These are phyloP conservation scores for Mollisiaceae sp. DNA, from an alignment of 2,329 filamentous ascomycete species.

Conservation along the genomic window DNA sequence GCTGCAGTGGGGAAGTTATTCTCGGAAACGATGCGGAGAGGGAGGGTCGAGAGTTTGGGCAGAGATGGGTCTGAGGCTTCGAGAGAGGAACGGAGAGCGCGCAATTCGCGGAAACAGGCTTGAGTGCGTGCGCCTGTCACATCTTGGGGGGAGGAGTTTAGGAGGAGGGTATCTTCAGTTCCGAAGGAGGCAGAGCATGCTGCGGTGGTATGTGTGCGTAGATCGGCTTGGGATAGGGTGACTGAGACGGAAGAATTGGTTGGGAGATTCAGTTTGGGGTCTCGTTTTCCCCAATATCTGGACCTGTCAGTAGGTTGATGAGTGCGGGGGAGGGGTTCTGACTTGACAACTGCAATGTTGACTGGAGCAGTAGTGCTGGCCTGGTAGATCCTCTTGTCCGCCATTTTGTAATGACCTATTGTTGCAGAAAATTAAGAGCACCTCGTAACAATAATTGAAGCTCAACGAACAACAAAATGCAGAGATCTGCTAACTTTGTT, in stretches of 20 bases:
- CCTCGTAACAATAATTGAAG: slow-evolving; percentile 15
- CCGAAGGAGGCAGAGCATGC: slow-evolving; percentile 80
- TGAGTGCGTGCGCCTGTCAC: slow-evolving; percentile 89
- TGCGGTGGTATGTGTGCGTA: slow-evolving; percentile 94
- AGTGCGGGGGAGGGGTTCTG: slow-evolving; percentile 39
- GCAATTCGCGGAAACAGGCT: slow-evolving; percentile 88
- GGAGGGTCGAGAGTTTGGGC: slow-evolving; percentile 78
- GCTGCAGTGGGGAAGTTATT: slow-evolving; percentile 99
- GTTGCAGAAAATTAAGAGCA: not conserved
- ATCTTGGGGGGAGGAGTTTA: slow-evolving; percentile 85
- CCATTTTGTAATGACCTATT: slow-evolving; percentile 34
- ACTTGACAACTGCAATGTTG: slow-evolving; percentile 99
- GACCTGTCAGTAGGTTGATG: slow-evolving; percentile 21
- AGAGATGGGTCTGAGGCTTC: slow-evolving; percentile 74
- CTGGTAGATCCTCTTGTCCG: slow-evolving; percentile 68
- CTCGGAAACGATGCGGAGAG: slow-evolving; percentile 87
- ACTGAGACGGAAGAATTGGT: slow-evolving; percentile 98
- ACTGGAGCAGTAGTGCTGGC: slow-evolving; percentile 96
- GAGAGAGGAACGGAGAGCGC: slow-evolving; percentile 74
- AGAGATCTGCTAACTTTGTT: slow-evolving; percentile 7
- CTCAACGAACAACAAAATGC: slow-evolving; percentile 8
- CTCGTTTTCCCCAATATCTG: slow-evolving; percentile 96
- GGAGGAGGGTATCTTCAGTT: slow-evolving; percentile 72
- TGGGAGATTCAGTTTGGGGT: slow-evolving; percentile 90
- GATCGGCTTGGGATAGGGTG: slow-evolving; percentile 90